phyloP scores from a whole-genome alignment of 2,329 filamentous ascomycete species.

The Hypocrella siamensis region DNA sequence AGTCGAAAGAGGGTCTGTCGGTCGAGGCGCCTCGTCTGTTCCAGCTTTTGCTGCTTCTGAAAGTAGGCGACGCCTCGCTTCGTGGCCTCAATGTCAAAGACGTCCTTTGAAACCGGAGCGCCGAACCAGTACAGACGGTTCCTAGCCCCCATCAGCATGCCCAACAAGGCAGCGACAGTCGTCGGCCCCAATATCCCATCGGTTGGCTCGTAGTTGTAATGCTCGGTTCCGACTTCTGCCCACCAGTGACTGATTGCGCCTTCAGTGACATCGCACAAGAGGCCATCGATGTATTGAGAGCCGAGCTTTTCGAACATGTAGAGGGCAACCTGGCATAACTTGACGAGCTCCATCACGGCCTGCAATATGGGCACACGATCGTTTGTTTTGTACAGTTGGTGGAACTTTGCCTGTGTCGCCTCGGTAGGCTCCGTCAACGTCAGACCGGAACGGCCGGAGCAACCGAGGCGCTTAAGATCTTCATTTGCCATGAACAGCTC shows the following conservation, averaged over 20 bases:
- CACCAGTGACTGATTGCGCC: conserved; percentile 88
- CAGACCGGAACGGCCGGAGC: conserved; percentile 76
- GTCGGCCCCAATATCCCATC: conserved; percentile 88
- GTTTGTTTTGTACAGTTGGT: conserved; percentile 76
- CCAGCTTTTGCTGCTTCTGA: conserved; percentile 75
- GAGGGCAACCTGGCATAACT: conserved; percentile 78
- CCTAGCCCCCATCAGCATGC: conserved; percentile 75
- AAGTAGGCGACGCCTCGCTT: conserved; percentile 78
- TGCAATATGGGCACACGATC: conserved; percentile 65
- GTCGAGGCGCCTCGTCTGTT: conserved; percentile 65
- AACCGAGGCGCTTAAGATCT: conserved; percentile 79
- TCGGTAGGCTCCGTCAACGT: conserved; percentile 62
- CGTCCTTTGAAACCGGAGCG: conserved; percentile 75
- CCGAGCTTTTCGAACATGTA: conserved; percentile 77
- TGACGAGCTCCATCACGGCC: conserved; percentile 77
- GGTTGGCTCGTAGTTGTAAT: conserved; percentile 82
- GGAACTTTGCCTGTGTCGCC: conserved; percentile 80
- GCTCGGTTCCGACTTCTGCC: conserved; percentile 80
- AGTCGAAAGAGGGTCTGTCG: conserved; percentile 68
- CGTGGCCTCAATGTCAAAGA: conserved; percentile 70
- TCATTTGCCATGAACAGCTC: conserved; percentile 88
- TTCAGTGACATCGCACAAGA: conserved; percentile 89
- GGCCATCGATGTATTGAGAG: conserved; percentile 78
- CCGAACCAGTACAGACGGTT: conserved; percentile 78
- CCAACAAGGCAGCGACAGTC: conserved; percentile 75